Percentiles rank a stretch among this genome's conserved stretches.
phyloP scores from a whole-genome alignment of 768 basidiomycete genomes.

The Leccinum boreale region DNA sequence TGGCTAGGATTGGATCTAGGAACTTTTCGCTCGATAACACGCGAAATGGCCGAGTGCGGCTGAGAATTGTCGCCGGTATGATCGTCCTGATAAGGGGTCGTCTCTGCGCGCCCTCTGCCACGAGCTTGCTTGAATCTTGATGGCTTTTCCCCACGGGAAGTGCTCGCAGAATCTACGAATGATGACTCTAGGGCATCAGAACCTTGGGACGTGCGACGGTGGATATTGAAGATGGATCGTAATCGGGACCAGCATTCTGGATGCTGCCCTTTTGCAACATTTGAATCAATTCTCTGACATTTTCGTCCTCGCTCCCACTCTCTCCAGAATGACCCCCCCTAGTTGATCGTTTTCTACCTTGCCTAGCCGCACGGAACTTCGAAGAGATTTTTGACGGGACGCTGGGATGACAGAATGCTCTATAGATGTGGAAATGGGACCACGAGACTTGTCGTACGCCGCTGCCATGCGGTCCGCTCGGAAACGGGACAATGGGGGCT shows the following conservation, averaged over 20 bases:
- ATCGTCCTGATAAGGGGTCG: constrained; percentile 21
- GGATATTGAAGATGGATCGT: constrained; percentile 14
- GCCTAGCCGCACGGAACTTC: constrained; percentile 52
- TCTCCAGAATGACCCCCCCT: constrained; percentile 48
- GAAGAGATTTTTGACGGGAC: constrained; percentile 45
- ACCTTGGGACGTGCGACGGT: not conserved
- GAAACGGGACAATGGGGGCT: constrained; percentile 60
- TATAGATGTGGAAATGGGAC: constrained; percentile 37
- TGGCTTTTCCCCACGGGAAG: constrained; percentile 31
- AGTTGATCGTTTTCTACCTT: constrained; percentile 51
- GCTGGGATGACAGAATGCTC: constrained; percentile 42
- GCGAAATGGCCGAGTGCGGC: constrained; percentile 30
- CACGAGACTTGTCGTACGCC: constrained; percentile 43
- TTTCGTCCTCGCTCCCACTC: constrained; percentile 53
- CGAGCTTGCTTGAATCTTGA: constrained; percentile 47
- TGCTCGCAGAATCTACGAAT: not conserved
- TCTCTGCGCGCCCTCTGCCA: not conserved
- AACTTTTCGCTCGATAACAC: constrained; percentile 25
- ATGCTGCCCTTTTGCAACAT: constrained; percentile 49
- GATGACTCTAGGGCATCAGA: not conserved
- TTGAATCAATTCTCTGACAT: constrained; percentile 48
- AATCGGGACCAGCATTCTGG: constrained; percentile 52
- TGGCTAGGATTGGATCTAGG: constrained; percentile 7
- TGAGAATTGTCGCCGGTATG: constrained; percentile 32
- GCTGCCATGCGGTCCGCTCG: constrained; percentile 54